Percentiles rank a stretch among this genome's conserved stretches.
Evolutionary conservation across 1,139 yeast genomes (phyloP).

Genomic region (Geotrichum carabidarum): DNA sequence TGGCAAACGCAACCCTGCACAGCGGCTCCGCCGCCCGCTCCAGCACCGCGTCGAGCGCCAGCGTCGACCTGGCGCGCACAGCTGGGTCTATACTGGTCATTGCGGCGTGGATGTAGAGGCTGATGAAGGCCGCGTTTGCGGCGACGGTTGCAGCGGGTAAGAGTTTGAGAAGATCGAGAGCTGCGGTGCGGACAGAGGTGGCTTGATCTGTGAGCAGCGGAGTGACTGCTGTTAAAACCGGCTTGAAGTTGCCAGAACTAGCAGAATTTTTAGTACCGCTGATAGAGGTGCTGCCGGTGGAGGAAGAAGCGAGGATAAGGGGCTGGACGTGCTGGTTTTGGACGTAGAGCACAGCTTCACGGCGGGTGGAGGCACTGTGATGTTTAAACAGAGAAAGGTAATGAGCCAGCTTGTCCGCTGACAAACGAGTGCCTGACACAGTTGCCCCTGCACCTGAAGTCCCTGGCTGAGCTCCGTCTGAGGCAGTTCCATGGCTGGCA

Average conservation of each 20-base stretch:
- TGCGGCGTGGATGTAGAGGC: constrained; percentile 79
- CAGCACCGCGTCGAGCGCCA: constrained; percentile 47
- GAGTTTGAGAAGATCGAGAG: constrained; percentile 49
- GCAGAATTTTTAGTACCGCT: constrained; percentile 43
- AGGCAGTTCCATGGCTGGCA: constrained; percentile 1
- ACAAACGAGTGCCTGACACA: constrained; percentile 45
- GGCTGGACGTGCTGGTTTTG: constrained; percentile 23
- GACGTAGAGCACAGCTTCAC: constrained; percentile 54
- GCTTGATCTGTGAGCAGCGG: constrained; percentile 61
- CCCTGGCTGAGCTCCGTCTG: neutral
- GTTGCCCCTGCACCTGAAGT: constrained; percentile 16
- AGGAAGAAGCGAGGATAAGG: constrained; percentile 1
- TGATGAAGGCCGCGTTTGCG: constrained; percentile 62
- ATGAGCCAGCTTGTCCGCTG: constrained; percentile 36
- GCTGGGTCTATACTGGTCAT: constrained; percentile 87
- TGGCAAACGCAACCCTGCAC: constrained; percentile 36
- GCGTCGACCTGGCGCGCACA: constrained; percentile 65
- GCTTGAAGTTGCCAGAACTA: constrained; percentile 48
- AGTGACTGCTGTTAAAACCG: constrained; percentile 51
- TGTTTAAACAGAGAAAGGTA: constrained; percentile 64
- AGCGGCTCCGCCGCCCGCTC: constrained; percentile 34
- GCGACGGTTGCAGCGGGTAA: constrained; percentile 43
- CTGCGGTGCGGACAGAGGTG: constrained; percentile 56
- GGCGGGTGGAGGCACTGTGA: constrained; percentile 67
- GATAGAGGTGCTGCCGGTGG: constrained; percentile 35